Base-by-base conservation (phyloP, 495 filamentous ascomycete genomes). In the Thozetella sp. region DNA sequence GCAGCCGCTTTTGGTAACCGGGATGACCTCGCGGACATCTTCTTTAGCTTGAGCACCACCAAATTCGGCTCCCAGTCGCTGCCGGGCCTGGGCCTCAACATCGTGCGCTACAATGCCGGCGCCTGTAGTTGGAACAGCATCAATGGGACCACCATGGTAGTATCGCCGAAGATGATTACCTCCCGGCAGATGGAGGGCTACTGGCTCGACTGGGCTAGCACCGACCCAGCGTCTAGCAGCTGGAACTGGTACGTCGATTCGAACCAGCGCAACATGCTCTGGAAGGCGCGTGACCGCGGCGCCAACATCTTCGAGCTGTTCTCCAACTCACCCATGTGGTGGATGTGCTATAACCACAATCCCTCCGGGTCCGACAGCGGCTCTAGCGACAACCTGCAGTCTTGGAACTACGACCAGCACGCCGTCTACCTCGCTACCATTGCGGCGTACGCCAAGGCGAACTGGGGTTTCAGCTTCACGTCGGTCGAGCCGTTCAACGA, bases 291-390 rank as follows among this genome's bases (percentile, higher is more conserved):
- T n/a, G 63, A 56, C 30, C 56, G 63, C 4, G 74, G 74, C 25
- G 72, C 67, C 4, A 62, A 72, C 56, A 59, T 64, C 0, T 69
- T 77, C 51, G 73, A 77, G 64, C 58, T 77, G 2, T 77, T 77
- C 60, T 73, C 70, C 43, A 76, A 76, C 55, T 73, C 70, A 11
- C 74, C 74, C 12, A 69, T 74, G 66, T 77, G 74, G 74, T 76
- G 73, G 73, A 73, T 71, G 73, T 67, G 61, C 54, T 63, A 56
- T 46, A 76, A 76, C 57, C 69, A 76, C 60, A 76, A 76, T 55
- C 73, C 73, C 6, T 63, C 67, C 19, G 73, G 73, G 4, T 66
- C 68, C 22, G 62, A 72, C 45, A 55, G 63, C 51, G 71, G 71
- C 9, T 48, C 26, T 0, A 54, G 24, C 19, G 67, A 75, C 51